A percentile compares a stretch with the other conserved stretches of the same genome.
These are phyloP conservation scores for Pseudopithomyces maydicus DNA, from an alignment of 2,329 filamentous ascomycete species.

Conservation along the genomic window DNA sequence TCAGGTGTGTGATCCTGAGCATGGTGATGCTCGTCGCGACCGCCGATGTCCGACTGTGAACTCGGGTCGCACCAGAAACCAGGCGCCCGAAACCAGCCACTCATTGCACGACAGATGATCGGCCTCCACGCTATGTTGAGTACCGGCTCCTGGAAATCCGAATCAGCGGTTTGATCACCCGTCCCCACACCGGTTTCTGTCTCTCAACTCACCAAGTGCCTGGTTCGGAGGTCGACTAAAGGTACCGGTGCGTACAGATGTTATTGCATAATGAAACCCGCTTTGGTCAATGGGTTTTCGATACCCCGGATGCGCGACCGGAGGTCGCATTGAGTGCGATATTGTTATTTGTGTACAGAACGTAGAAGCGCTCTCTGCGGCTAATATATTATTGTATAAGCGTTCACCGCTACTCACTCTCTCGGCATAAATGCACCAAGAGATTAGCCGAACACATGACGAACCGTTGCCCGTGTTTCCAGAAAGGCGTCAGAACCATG, in stretches of 20 bases:
- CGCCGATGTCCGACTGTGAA: not conserved
- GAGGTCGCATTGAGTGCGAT: not conserved
- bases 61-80: conserved; percentile 1
- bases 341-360: not conserved
- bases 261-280: not conserved
- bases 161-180: conserved; percentile 2
- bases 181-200: not conserved
- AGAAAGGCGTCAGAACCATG: not conserved
- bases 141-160: not conserved
- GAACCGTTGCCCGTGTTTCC: not conserved
- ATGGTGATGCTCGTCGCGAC: not conserved
- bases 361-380: not conserved
- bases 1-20: not conserved
- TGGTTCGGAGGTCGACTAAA: not conserved
- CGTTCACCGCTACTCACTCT: conserved; percentile 3
- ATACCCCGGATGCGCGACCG: not conserved
- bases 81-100: not conserved
- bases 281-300: not conserved
- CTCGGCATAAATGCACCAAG: not conserved
- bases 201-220: not conserved
- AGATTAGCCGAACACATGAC: not conserved
- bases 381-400: conserved; percentile 3
- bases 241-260: not conserved
- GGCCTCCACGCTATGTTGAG: not conserved
- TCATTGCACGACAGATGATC: conserved; percentile 2